Conservation (phyloP, 2,329 filamentous ascomycete genomes). For the Cyanodermella asteris region DNA sequence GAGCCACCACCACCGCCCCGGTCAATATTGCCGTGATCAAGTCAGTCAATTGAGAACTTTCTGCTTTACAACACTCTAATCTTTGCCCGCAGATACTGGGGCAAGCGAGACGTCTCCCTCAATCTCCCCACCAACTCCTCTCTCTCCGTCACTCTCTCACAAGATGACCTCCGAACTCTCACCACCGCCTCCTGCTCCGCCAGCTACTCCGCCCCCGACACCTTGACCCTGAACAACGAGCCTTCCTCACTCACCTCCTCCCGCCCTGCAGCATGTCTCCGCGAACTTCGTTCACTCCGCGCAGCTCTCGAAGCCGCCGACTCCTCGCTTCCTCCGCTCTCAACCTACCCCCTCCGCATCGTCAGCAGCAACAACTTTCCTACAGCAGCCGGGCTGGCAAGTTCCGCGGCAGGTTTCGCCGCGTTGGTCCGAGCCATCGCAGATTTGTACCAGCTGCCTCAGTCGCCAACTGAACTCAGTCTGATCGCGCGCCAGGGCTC, state of each 20-base stretch:
- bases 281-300: constrained; percentile 60
- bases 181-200: constrained; percentile 84
- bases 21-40: constrained; percentile 98
- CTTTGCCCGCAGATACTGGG: constrained; percentile 51
- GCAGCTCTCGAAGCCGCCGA: constrained; percentile 51
- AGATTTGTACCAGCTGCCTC: constrained; percentile 68
- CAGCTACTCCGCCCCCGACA: constrained; percentile 42
- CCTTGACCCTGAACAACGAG: constrained; percentile 64
- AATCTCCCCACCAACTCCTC: constrained; percentile 98
- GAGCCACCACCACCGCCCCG: constrained; percentile 85
- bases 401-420: constrained; percentile 42
- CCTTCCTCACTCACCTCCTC: constrained; percentile 68
- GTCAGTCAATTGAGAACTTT: constrained; percentile 19
- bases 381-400: constrained; percentile 70
- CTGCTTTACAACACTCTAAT: constrained; percentile 3
- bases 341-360: constrained; percentile 54
- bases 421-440: constrained; percentile 65
- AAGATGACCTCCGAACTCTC: constrained; percentile 80
- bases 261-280: constrained; percentile 84
- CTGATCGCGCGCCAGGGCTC: constrained; percentile 83
- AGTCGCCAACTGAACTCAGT: constrained; percentile 62
- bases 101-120: constrained; percentile 79
- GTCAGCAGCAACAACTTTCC: constrained; percentile 98
- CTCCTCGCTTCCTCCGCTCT: constrained; percentile 59
- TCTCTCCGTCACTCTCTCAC: constrained; percentile 86